A percentile compares a stretch with the other conserved stretches of the same genome.
These are phyloP conservation scores for Sclerotinia spermophila DNA, from an alignment of 2,329 filamentous ascomycete genomes.

Conservation along the genomic window DNA sequence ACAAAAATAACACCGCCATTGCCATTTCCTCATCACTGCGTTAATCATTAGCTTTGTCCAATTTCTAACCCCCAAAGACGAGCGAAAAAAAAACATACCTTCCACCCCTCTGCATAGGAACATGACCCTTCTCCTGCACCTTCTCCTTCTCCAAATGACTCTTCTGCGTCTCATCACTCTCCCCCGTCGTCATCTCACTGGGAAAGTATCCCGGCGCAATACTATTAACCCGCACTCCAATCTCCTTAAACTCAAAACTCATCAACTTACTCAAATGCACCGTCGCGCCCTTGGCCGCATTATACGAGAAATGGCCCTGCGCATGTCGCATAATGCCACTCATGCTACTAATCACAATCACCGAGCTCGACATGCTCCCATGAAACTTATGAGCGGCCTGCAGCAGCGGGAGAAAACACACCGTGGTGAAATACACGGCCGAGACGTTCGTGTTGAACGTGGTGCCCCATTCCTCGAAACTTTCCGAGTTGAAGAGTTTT, in stretches of 20 bases:
- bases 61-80: background rate
- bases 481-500: constrained; percentile 53
- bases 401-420: constrained; percentile 58
- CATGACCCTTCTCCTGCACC: constrained; percentile 49
- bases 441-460: constrained; percentile 72
- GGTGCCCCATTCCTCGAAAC: constrained; percentile 64
- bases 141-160: constrained; percentile 45
- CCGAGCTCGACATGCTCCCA: constrained; percentile 27
- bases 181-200: constrained; percentile 47
- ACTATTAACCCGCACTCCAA: constrained; percentile 54
- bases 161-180: constrained; percentile 48
- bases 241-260: constrained; percentile 49
- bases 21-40: constrained; percentile 48
- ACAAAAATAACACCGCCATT: constrained; percentile 50
- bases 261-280: constrained; percentile 55
- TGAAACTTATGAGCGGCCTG: constrained; percentile 51
- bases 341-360: constrained; percentile 34
- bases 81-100: background rate
- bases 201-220: constrained; percentile 51
- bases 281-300: constrained; percentile 47
- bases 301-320: constrained; percentile 33
- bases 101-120: constrained; percentile 48
- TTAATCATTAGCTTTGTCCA: background rate
- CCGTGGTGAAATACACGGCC: constrained; percentile 59
- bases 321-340: constrained; percentile 32